Conservation (phyloP, 2,329 filamentous ascomycete species). For the Conoideocrella luteorostrata region DNA sequence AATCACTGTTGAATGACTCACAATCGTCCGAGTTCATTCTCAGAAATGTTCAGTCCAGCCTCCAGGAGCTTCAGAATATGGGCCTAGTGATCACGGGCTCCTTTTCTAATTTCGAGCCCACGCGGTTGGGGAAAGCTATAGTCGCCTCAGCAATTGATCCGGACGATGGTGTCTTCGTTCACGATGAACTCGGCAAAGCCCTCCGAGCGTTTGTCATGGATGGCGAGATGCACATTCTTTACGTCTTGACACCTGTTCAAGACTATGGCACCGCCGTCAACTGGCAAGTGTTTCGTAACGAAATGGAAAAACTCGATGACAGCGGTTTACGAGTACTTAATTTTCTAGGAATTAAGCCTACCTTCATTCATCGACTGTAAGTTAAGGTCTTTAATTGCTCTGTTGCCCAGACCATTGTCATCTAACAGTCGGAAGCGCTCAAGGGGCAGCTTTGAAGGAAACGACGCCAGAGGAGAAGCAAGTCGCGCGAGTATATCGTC, state of each 20-base stretch:
- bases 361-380: constrained; percentile 60
- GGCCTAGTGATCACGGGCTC: constrained; percentile 48
- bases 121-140: constrained; percentile 61
- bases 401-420: not conserved
- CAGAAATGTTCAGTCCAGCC: constrained; percentile 49
- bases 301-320: constrained; percentile 64
- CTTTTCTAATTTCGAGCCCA: constrained; percentile 50
- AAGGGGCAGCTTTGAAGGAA: constrained; percentile 59
- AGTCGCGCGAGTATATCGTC: constrained; percentile 56
- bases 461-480: constrained; percentile 54
- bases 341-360: constrained; percentile 63
- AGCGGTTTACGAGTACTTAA: constrained; percentile 62
- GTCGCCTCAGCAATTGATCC: constrained; percentile 68
- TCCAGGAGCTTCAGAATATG: constrained; percentile 50
- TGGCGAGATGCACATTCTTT: constrained; percentile 73
- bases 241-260: constrained; percentile 69
- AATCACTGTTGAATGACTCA: constrained; percentile 59
- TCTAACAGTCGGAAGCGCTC: constrained; percentile 44
- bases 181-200: constrained; percentile 61
- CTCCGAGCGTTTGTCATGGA: constrained; percentile 72
- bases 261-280: constrained; percentile 51
- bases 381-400: constrained; percentile 15
- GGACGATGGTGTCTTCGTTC: constrained; percentile 67
- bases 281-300: constrained; percentile 66
- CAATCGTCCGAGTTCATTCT: constrained; percentile 42